phyloP scores from a whole-genome alignment of 371 early-diverging fungal genomes.

The Coemansia sp. region DNA sequence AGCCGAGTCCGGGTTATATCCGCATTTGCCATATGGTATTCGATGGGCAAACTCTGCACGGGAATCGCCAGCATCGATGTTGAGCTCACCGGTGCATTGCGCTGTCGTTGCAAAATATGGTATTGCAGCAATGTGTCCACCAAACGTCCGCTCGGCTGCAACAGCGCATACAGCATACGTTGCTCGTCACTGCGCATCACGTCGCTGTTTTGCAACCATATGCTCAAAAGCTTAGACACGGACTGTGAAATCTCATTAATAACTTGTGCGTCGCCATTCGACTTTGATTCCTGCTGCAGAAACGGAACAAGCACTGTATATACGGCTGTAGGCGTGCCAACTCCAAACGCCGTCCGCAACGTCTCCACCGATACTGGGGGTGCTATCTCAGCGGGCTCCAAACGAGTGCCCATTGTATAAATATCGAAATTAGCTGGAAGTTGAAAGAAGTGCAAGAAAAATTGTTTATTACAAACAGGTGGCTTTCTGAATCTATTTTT shows the following conservation, averaged over 20 bases:
- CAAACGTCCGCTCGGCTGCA: conserved; percentile 34
- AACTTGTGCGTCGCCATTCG: conserved; percentile 27
- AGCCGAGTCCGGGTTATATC: conserved; percentile 6
- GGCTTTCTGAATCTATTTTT: no score
- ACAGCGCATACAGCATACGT: conserved; percentile 22
- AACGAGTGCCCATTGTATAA: neutral
- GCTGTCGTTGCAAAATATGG: conserved; percentile 34
- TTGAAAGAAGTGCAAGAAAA: no score
- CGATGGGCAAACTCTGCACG: conserved; percentile 19
- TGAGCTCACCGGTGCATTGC: neutral
- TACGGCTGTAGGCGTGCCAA: conserved; percentile 31
- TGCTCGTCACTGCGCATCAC: conserved; percentile 34
- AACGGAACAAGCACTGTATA: conserved; percentile 24
- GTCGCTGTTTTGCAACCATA: conserved; percentile 41
- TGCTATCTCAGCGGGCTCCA: neutral
- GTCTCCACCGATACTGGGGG: conserved; percentile 32
- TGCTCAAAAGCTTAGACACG: conserved; percentile 20
- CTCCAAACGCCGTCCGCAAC: conserved; percentile 30
- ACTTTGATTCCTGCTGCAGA: conserved; percentile 24
- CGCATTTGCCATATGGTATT: conserved; percentile 11
- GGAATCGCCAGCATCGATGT: neutral
- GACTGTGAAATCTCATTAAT: conserved; percentile 34
- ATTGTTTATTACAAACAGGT: no score
- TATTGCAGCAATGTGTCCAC: conserved; percentile 45
- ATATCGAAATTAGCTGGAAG: no score